Percentiles rank a stretch among this genome's conserved stretches.
These are phyloP conservation scores for Gynostemma pentaphyllum DNA, from an alignment of 306 rosid species.

Conservation along the genomic window DNA sequence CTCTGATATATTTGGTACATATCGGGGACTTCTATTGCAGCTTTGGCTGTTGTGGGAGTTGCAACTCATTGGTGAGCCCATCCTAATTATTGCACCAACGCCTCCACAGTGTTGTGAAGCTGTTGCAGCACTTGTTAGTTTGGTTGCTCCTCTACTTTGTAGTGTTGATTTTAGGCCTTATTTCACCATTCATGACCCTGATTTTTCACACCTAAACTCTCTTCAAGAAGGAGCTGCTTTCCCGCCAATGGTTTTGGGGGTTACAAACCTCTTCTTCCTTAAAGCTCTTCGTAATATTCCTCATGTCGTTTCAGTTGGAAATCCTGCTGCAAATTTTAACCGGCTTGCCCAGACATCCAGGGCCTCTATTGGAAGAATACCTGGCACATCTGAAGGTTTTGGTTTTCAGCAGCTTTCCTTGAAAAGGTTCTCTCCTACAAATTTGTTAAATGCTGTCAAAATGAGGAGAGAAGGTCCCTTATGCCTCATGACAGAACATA, in stretches of 20 bases:
- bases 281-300: slow-evolving; percentile 68
- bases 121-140: slow-evolving; percentile 88
- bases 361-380: slow-evolving; percentile 44
- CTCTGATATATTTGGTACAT: slow-evolving; percentile 74
- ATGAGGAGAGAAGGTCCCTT: slow-evolving; percentile 89
- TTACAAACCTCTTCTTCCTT: slow-evolving; percentile 89
- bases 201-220: slow-evolving; percentile 57
- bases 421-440: slow-evolving; percentile 68
- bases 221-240: slow-evolving; percentile 59
- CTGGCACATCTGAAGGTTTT: slow-evolving; percentile 46
- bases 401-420: slow-evolving; percentile 70
- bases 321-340: slow-evolving; percentile 58
- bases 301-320: slow-evolving; percentile 80
- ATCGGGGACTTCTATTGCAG: slow-evolving; percentile 69
- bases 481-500: slow-evolving; percentile 94
- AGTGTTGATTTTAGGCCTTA: slow-evolving; percentile 92
- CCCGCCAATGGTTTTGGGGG: slow-evolving; percentile 81
- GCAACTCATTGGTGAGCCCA: slow-evolving; percentile 77
- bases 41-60: slow-evolving; percentile 96
- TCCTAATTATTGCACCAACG: slow-evolving; percentile 81
- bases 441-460: slow-evolving; percentile 68
- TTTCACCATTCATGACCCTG: slow-evolving; percentile 87
- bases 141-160: slow-evolving; percentile 79
- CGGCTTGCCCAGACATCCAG: slow-evolving; percentile 32
- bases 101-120: slow-evolving; percentile 97